A percentile compares a stretch with the other conserved stretches of the same genome.
Evolutionary conservation across 169 alveolate species (phyloP).

Genomic region (Plasmodium chabaudi): DNA sequence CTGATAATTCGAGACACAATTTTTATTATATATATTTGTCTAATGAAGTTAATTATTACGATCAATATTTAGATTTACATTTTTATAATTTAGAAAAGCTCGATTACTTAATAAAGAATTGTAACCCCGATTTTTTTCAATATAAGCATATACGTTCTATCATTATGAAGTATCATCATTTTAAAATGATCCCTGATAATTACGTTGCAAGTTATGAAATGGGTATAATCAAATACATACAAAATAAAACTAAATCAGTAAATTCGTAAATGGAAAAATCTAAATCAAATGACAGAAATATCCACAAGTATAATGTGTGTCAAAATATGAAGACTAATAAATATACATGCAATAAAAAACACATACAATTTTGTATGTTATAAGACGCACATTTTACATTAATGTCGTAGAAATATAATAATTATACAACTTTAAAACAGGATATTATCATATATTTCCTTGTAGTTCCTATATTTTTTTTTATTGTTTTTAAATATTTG

Average conservation of each 20-base stretch:
- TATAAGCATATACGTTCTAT: slow-evolving; percentile 64
- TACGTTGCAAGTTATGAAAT: slow-evolving; percentile 38
- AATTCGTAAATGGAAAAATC: background rate
- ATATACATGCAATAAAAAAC: too few species aligned
- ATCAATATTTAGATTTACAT: slow-evolving; percentile 74
- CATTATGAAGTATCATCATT: slow-evolving; percentile 45
- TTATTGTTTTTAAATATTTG: too few species aligned
- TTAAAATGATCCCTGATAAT: slow-evolving; percentile 38
- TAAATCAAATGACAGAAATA: too few species aligned
- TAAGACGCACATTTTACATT: too few species aligned
- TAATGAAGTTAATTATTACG: slow-evolving; percentile 35
- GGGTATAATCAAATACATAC: slow-evolving; percentile 21
- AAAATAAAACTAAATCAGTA: slow-evolving; percentile 17
- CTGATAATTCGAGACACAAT: slow-evolving; percentile 6
- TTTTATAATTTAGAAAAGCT: slow-evolving; percentile 40
- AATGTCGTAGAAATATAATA: too few species aligned
- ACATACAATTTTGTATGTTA: too few species aligned
- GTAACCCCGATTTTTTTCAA: slow-evolving; percentile 51
- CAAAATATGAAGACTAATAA: too few species aligned
- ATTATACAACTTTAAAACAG: too few species aligned
- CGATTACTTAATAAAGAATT: slow-evolving; percentile 27
- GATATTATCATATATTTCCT: too few species aligned
- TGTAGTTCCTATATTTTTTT: too few species aligned
- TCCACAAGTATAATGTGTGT: too few species aligned
- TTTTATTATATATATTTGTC: slow-evolving; percentile 54